Conservation (phyloP, 495 filamentous ascomycete species). For the Stereocaulon alpinum region DNA sequence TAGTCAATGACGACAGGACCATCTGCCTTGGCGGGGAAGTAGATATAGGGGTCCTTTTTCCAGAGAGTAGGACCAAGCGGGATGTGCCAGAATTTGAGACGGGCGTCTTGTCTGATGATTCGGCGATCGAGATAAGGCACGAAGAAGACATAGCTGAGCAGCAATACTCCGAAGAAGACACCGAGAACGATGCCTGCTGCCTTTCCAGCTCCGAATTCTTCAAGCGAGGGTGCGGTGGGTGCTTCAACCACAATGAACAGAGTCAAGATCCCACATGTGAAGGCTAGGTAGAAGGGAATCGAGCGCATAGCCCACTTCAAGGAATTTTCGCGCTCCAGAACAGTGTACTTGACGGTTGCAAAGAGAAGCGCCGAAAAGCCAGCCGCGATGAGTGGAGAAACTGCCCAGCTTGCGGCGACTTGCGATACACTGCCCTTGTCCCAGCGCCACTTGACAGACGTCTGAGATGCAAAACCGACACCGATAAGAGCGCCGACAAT, state of each 20-base stretch:
- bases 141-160: constrained; percentile 47
- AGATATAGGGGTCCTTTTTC: constrained; percentile 33
- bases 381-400: no score
- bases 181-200: constrained; percentile 48
- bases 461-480: constrained; percentile 48
- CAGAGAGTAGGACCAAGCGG: constrained; percentile 11
- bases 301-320: constrained; percentile 46
- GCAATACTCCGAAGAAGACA: constrained; percentile 43
- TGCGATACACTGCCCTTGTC: no score
- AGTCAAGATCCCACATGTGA: constrained; percentile 49
- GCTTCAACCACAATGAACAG: constrained; percentile 26
- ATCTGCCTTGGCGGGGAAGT: constrained; percentile 38
- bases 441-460: no score
- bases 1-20: constrained; percentile 41
- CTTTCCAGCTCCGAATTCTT: constrained; percentile 40
- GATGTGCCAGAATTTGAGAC: no score
- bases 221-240: constrained; percentile 30
- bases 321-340: constrained; percentile 50
- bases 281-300: constrained; percentile 52
- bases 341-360: constrained; percentile 30
- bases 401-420: no score
- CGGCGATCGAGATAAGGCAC: constrained; percentile 45
- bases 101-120: no score
- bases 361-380: no score
- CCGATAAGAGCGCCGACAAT: constrained; percentile 53